Conservation (phyloP, 164 flowering plant species). For the Piper betle region DNA sequence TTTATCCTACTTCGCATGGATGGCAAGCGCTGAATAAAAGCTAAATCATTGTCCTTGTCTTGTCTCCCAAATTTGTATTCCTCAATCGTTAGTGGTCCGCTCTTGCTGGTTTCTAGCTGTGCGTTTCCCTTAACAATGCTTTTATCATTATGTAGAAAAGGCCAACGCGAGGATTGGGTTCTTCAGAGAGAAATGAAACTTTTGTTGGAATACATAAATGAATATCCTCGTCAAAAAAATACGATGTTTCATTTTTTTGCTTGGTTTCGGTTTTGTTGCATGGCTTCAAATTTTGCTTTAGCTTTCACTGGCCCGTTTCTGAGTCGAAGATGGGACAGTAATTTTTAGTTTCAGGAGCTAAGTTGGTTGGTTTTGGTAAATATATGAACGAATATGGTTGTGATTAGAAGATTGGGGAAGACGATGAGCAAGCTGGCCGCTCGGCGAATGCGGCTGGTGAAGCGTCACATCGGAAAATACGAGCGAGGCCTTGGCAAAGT, state of each 20-base stretch:
- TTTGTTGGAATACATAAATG: too few species aligned
- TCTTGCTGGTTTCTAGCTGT: neutral
- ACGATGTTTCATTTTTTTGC: too few species aligned
- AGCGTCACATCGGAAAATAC: constrained; percentile 55
- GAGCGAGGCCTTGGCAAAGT: constrained; percentile 7
- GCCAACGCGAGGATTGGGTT: neutral
- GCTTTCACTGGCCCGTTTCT: too few species aligned
- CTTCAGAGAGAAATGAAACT: too few species aligned
- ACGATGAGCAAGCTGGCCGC: constrained; percentile 31
- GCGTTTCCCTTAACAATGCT: neutral
- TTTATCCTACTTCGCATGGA: neutral
- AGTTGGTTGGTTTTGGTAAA: neutral
- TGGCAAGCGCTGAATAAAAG: too few species aligned
- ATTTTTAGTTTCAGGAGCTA: too few species aligned
- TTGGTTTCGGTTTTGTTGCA: too few species aligned
- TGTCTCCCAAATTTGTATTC: neutral
- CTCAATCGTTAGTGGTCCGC: neutral
- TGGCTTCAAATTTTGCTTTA: too few species aligned
- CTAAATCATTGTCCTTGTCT: neutral
- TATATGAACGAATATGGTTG: too few species aligned
- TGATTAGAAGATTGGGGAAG: too few species aligned
- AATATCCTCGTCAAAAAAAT: too few species aligned
- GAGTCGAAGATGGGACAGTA: too few species aligned
- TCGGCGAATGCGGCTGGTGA: constrained; percentile 35
- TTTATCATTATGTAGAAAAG: neutral